Conservation (phyloP, 495 filamentous ascomycete genomes). For the Ascodesmis nigricans region DNA sequence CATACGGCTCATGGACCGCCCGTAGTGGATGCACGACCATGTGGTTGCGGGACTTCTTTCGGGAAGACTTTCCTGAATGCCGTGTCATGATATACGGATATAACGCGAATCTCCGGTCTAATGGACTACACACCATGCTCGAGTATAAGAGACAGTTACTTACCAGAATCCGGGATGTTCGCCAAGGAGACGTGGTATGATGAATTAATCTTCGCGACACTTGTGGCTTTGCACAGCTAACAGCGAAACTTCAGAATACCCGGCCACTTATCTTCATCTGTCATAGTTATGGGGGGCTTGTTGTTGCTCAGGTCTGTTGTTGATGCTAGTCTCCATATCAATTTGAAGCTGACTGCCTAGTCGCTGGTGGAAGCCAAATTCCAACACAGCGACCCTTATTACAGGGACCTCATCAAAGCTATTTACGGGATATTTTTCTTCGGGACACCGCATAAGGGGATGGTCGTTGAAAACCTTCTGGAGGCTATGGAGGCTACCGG, state of each 20-base stretch:
- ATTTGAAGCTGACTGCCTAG: not conserved
- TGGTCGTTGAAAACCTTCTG: conserved; percentile 3
- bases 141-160: conserved; percentile 3
- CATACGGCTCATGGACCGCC: conserved; percentile 3
- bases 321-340: not conserved
- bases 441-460: conserved; percentile 2
- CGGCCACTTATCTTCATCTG: conserved; percentile 9
- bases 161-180: not conserved
- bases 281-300: conserved; percentile 8
- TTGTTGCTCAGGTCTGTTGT: conserved; percentile 9
- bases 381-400: not conserved
- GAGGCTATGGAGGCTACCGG: not conserved
- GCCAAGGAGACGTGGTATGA: not conserved
- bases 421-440: conserved; percentile 6
- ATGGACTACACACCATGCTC: not conserved
- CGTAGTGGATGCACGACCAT: not conserved
- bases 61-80: conserved; percentile 5
- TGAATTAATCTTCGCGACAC: too few relatives aligned
- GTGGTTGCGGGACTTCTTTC: conserved; percentile 8
- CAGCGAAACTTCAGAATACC: too few relatives aligned
- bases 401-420: not conserved
- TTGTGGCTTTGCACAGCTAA: too few relatives aligned
- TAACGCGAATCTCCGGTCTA: conserved; percentile 1
- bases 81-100: conserved; percentile 6
- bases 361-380: conserved; percentile 6